A percentile compares a stretch with the other conserved stretches of the same genome.
Conservation (phyloP, 805 yeast species). For the Hanseniaspora valbyensis region DNA sequence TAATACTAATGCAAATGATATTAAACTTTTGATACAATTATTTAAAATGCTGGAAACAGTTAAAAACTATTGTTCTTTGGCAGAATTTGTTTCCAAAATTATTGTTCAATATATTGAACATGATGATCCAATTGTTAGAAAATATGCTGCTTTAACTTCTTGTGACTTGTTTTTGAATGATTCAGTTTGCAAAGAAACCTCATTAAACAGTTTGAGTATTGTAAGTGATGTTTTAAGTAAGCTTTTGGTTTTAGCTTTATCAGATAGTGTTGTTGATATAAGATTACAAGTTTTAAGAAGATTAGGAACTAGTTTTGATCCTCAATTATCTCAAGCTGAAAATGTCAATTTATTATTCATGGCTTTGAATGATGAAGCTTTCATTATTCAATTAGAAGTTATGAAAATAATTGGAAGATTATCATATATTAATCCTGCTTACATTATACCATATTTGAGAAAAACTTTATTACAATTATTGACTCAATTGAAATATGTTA, state of each 20-base stretch:
- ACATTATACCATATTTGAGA: slow-evolving; percentile 83
- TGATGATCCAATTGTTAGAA: slow-evolving; percentile 65
- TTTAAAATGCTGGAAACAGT: slow-evolving; percentile 65
- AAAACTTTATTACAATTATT: slow-evolving; percentile 75
- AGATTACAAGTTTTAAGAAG: slow-evolving; percentile 67
- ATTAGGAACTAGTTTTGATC: slow-evolving; percentile 67
- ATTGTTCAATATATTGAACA: slow-evolving; percentile 77
- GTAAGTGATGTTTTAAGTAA: slow-evolving; percentile 78
- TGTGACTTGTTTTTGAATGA: slow-evolving; percentile 65
- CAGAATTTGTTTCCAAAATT: slow-evolving; percentile 79
- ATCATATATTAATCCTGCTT: slow-evolving; percentile 83
- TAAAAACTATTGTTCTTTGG: slow-evolving; percentile 62
- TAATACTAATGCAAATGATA: slow-evolving; percentile 37
- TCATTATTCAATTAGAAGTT: slow-evolving; percentile 69
- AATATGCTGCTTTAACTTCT: slow-evolving; percentile 75
- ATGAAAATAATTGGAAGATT: slow-evolving; percentile 72
- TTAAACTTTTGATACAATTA: slow-evolving; percentile 57
- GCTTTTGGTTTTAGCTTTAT: slow-evolving; percentile 67
- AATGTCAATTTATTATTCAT: slow-evolving; percentile 75
- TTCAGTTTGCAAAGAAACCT: slow-evolving; percentile 72
- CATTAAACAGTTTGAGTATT: slow-evolving; percentile 67
- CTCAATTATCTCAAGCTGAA: slow-evolving; percentile 88
- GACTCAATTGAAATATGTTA: slow-evolving; percentile 75
- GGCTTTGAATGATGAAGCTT: slow-evolving; percentile 83
- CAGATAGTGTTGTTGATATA: slow-evolving; percentile 80